Base-by-base conservation (phyloP, 169 alveolate genomes). In the Plasmodium cynomolgi region DNA sequence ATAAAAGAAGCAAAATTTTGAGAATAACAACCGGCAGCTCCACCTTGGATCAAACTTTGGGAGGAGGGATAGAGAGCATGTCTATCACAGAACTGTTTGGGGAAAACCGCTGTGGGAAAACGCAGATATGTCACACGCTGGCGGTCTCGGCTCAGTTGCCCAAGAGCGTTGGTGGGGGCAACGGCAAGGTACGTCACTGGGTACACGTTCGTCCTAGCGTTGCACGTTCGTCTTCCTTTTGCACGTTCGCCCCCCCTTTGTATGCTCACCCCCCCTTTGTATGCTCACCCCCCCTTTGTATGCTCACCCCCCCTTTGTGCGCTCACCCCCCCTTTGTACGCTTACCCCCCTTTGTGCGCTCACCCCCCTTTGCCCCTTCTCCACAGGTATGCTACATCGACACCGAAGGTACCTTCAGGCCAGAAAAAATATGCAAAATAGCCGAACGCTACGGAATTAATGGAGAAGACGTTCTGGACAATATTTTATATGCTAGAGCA, bases 351-450 rank as follows among this genome's bases (percentile, higher is more conserved):
- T n/a, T n/a, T n/a, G n/a, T n/a, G 50, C 9, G 11, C 9, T 72
- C 81, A 72, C 9, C 11, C 11, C 11, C 9, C 31, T n/a, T 23
- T 23, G 37, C 13, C 15, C 56, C 47, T 0, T n/a, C 47, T 39
- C 50, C 74, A 17, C 54, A 99, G 97, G 99, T 99, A 44, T 97
- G 99, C 94, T 99, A 98, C 96, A 98, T 99, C 8, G 99, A 99
- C 97, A 99, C 99, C 5, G 99, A 99, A 96, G 99, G 99, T 39
- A 98, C 99, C 23, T 99, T 99, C 93, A 97, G 99, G 23, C 99
- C 99, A 0, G 99, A 99, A 92, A 98, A 99, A 94, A 97, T 99
- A 26, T 95, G 95, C 33, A 97, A 97, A 34, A 99, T 99, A 31
- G 92, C 95, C 23, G 98, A 98, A 37, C 68, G 96, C 8, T 94